Evolutionary conservation across 208 protist species (phyloP).

Genomic region (Tritrichomonas foetus): DNA sequence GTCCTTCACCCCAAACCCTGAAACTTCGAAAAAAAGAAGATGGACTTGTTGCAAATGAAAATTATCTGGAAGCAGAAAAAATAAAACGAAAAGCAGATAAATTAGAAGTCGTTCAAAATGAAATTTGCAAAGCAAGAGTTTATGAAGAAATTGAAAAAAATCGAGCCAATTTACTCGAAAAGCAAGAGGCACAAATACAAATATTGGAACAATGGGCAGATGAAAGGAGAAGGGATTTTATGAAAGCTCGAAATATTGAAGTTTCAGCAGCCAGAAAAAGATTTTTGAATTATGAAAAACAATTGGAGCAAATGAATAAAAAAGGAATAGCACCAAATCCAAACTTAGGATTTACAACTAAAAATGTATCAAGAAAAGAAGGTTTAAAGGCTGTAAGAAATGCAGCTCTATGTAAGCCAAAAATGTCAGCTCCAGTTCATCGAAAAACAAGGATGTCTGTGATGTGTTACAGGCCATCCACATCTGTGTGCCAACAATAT

Average conservation of each 20-base stretch:
- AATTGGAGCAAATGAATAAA: background rate
- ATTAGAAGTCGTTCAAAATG: background rate
- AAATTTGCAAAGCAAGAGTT: background rate
- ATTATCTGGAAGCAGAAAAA: background rate
- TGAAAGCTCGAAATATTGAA: background rate
- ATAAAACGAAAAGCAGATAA: background rate
- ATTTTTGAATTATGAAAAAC: background rate
- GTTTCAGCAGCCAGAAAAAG: background rate
- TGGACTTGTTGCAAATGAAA: background rate
- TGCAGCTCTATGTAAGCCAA: background rate
- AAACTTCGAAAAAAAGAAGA: background rate
- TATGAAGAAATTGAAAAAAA: background rate
- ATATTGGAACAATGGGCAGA: background rate
- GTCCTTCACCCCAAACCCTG: background rate
- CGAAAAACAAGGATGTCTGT: too few species aligned
- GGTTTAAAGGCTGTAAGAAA: background rate
- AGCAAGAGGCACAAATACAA: background rate
- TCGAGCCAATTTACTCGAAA: background rate
- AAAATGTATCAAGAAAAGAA: background rate
- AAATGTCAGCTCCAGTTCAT: too few species aligned
- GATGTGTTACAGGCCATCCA: too few species aligned
- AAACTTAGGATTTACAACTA: background rate
- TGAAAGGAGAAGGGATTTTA: background rate
- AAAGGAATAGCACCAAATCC: constrained; percentile 15
- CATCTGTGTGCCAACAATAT: too few species aligned